Base-by-base conservation (phyloP, 306 rosid genomes). In the Vigna angularis region DNA sequence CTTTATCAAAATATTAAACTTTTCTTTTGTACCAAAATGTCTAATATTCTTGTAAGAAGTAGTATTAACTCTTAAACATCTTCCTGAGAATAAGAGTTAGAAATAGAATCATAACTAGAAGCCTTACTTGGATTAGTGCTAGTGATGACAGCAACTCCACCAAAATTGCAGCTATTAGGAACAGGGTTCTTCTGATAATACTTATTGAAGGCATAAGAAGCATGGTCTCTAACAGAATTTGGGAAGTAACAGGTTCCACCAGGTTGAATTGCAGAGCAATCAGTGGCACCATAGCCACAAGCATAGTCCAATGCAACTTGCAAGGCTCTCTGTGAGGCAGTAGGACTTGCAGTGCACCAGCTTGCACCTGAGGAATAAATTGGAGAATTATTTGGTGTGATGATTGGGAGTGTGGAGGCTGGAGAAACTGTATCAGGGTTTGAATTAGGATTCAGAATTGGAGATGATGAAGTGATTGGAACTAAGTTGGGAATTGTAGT, bases 261-360 rank as follows among this genome's bases (percentile, higher is more conserved):
- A 28, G 80, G 58, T 82, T 92, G 93, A 73, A 92, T 90, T 66
- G 83, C 87, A 17, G 89, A 79, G 73, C 97, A 92, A 77, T 92
- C 95, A 55, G 85, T 79, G 18, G 84, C 91, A 59, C 90, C 94
- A 79, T 74, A 75, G 20, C 94, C 97, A 80, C 97, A 92, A 59
- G 95, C 95, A 88, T 88, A 92, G 82, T 92, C 97, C 83, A 92
- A 70, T 69, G 95, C 97, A 36, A 88, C 88, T 80, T 92, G 95
- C 16, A 92, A 72, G 1, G 91, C 79, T 17, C 56, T 79, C 51
- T 71, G 81, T 34, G 97, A 84, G 11, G 91, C 89, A 64, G 80
- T 83, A 18, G 85, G 95, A 70, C 90, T 90, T 66, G 91, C 90
- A 83, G 89, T 85, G 52, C 97, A 92, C 97, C 97, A 90, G 66